Evolutionary conservation across 192 early-diverging fungal genomes (phyloP).

Genomic region (Linderina pennispora): DNA sequence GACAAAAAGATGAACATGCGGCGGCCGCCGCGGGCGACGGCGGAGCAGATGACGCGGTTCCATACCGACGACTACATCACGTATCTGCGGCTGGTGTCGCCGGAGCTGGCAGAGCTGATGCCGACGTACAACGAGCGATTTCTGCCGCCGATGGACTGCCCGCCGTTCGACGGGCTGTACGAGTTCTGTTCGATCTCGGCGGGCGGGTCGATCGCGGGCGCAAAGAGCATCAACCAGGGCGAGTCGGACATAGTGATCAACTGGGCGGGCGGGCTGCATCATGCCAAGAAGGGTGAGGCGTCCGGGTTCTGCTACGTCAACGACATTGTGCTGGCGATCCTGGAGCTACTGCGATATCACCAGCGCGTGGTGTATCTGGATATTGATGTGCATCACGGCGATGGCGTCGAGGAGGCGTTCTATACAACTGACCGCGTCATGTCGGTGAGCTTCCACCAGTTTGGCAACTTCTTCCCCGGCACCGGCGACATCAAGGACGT

Average conservation of each 20-base stretch:
- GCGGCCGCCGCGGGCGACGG: slow-evolving; percentile 73
- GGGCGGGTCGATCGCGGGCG: slow-evolving; percentile 91
- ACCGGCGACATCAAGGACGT: slow-evolving; percentile 92
- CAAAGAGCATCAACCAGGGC: slow-evolving; percentile 75
- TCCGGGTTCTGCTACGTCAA: slow-evolving; percentile 97
- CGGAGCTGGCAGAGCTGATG: slow-evolving; percentile 63
- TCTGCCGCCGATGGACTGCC: slow-evolving; percentile 90
- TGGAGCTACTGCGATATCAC: slow-evolving; percentile 81
- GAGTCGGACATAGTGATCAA: slow-evolving; percentile 88
- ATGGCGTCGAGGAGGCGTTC: slow-evolving; percentile 98
- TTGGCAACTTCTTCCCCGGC: slow-evolving; percentile 96
- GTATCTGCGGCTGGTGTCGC: slow-evolving; percentile 72
- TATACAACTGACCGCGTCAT: slow-evolving; percentile 98
- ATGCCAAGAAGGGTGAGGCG: slow-evolving; percentile 93
- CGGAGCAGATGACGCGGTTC: slow-evolving; percentile 86
- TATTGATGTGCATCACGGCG: slow-evolving; percentile 98
- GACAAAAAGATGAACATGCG: slow-evolving; percentile 86
- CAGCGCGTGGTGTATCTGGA: slow-evolving; percentile 93
- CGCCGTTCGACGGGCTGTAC: slow-evolving; percentile 92
- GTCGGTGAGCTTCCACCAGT: slow-evolving; percentile 97
- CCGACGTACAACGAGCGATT: slow-evolving; percentile 56
- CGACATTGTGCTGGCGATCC: slow-evolving; percentile 89
- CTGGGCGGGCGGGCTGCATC: slow-evolving; percentile 94
- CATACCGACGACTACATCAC: slow-evolving; percentile 93
- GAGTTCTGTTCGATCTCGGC: slow-evolving; percentile 89